Percentiles rank a stretch among this genome's conserved stretches.
phyloP scores from a whole-genome alignment of 1,284 basidiomycete genomes.

The Tilletia setariae region DNA sequence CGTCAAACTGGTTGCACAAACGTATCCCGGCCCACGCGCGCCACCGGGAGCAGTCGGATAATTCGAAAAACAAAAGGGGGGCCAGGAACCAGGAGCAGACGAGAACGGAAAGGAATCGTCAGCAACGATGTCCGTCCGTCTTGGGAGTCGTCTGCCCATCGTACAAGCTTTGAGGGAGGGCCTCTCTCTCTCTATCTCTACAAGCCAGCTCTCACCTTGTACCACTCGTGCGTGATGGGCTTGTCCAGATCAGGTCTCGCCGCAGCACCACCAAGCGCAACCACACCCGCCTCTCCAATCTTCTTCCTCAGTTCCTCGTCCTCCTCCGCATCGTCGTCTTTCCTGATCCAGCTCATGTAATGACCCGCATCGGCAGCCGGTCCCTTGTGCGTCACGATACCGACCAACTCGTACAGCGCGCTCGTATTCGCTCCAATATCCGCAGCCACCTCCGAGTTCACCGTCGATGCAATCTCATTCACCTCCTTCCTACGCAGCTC shows the following conservation, averaged over 20 bases:
- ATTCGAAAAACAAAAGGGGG: no score
- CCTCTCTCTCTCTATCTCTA: background rate
- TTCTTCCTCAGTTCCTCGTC: conserved; percentile 91
- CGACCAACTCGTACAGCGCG: conserved; percentile 79
- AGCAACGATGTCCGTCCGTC: background rate
- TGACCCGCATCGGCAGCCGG: conserved; percentile 88
- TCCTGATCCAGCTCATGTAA: conserved; percentile 77
- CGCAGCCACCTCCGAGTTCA: conserved; percentile 65
- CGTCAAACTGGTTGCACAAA: conserved; percentile 38
- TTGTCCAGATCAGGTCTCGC: conserved; percentile 8
- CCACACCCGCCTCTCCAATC: conserved; percentile 33
- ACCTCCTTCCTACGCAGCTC: conserved; percentile 52
- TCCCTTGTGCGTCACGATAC: conserved; percentile 96
- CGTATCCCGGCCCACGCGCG: background rate
- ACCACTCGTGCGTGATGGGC: conserved; percentile 40
- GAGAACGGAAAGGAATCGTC: background rate
- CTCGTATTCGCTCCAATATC: conserved; percentile 72
- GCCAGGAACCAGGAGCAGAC: background rate
- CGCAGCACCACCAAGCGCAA: conserved; percentile 13
- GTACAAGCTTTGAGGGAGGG: no score
- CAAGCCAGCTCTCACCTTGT: conserved; percentile 27
- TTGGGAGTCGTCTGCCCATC: no score
- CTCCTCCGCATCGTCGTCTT: conserved; percentile 66
- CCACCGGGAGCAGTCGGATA: no score
- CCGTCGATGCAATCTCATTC: conserved; percentile 55